A percentile compares a stretch with the other conserved stretches of the same genome.
Evolutionary conservation across 148 eudicot genomes (phyloP).

Genomic region (Rhododendron henanense): DNA sequence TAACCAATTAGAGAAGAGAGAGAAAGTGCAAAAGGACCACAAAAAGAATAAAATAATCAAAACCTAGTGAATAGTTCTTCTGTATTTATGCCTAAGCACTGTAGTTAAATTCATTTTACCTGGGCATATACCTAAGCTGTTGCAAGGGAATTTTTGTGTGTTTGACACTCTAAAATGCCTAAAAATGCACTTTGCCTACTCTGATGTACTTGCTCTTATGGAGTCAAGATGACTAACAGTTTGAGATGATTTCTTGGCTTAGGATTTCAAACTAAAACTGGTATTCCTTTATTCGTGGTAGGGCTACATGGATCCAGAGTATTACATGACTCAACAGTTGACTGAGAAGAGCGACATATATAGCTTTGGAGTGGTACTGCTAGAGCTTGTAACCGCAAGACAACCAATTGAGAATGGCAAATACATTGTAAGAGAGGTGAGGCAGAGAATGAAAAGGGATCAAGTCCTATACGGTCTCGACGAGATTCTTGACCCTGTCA

Average conservation of each 20-base stretch:
- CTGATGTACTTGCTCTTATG: background rate
- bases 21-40: too few relatives aligned
- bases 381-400: slow-evolving; percentile 57
- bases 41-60: too few relatives aligned
- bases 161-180: too few relatives aligned
- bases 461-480: slow-evolving; percentile 49
- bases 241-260: background rate
- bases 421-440: slow-evolving; percentile 57
- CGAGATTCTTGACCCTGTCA: slow-evolving; percentile 43
- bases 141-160: too few relatives aligned
- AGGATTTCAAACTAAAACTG: background rate
- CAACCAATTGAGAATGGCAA: slow-evolving; percentile 60
- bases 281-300: background rate
- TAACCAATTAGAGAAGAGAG: too few relatives aligned
- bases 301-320: slow-evolving; percentile 25
- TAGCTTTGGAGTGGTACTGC: slow-evolving; percentile 18
- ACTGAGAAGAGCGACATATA: slow-evolving; percentile 11
- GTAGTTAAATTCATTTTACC: too few relatives aligned
- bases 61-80: too few relatives aligned
- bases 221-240: background rate
- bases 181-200: too few relatives aligned
- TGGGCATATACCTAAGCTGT: too few relatives aligned
- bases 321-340: slow-evolving; percentile 15
- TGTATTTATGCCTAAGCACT: too few relatives aligned
- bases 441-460: slow-evolving; percentile 33